Evolutionary conservation across 257 asterid species (phyloP), one percentile per base, ranked within the genome.

Genomic region (Penstemon davidsonii): DNA sequence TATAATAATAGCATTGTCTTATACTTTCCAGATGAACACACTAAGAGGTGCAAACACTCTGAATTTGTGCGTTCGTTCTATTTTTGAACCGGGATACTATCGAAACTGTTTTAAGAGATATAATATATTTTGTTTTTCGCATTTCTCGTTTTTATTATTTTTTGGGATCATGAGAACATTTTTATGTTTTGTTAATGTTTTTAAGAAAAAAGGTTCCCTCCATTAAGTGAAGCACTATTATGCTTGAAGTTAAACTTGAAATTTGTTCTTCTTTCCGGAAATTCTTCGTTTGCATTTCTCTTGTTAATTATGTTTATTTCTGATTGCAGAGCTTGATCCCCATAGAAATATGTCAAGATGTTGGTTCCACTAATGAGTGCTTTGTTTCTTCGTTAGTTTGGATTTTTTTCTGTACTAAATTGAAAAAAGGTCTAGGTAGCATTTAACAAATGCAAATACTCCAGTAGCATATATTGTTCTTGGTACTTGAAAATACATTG

Each of bases 11-110:
- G 71, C 67, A 50, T 52, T 55, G 52, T 72, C 65, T 56, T 58
- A 63, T 55, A 74, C 79, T 62, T 41, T 5, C 39, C 51, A 71
- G 65, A 71, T 68, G 7, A 56, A 56, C 67, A 76, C 70, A 68
- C 60, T 72, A 1, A 51, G 81, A 73, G 63, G 75, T 76, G 72
- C 81, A 69, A 37, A 46, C 33, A 58, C 68, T 65, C 66, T 79
- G 47, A 76, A 8, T 43, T 46, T 15, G 60, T 52, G 12, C 69
- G 75, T 49, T 55, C 18, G 33, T 25, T 54, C 55, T 62, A 41
- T 66, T 19, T 73, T 66, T 52, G 75, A 69, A 45, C 70, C 76
- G 66, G 82, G 78, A 71, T 68, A 38, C 15, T 56, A 10, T 66
- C 51, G 52, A 15, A 56, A 58, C 62, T 11, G 8, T 13, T 54